Evolutionary conservation across 176 grass and related monocot species (phyloP).

Genomic region (Aegilops tauschii): DNA sequence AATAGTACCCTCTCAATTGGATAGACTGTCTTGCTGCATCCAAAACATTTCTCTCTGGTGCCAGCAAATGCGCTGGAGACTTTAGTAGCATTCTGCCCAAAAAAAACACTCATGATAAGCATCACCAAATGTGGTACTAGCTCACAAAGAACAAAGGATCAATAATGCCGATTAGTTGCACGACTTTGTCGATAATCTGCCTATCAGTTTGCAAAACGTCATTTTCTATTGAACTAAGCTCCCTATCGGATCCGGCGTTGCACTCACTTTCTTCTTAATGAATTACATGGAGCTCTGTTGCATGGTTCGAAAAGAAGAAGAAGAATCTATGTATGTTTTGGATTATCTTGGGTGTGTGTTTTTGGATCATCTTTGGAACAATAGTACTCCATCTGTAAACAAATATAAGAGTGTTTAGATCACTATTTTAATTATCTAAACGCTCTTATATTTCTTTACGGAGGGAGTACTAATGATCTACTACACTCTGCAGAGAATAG

Average conservation of each 20-base stretch:
- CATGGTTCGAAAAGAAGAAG: too few species aligned
- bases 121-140: slow-evolving; percentile 23
- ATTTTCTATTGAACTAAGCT: neutral
- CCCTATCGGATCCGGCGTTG: slow-evolving; percentile 7
- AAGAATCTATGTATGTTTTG: neutral
- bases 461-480: neutral
- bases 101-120: slow-evolving; percentile 25
- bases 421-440: too few species aligned
- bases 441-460: too few species aligned
- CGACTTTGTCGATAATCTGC: slow-evolving; percentile 21
- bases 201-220: neutral
- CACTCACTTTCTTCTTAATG: too few species aligned
- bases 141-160: slow-evolving; percentile 24
- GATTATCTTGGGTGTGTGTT: neutral
- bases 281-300: too few species aligned
- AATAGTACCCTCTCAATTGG: slow-evolving; percentile 86
- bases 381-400: neutral
- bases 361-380: neutral
- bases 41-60: slow-evolving; percentile 93
- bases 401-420: too few species aligned
- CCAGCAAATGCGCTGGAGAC: slow-evolving; percentile 85
- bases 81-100: slow-evolving; percentile 80
- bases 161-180: slow-evolving; percentile 6
- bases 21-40: slow-evolving; percentile 89
- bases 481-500: neutral